Evolutionary conservation across 495 filamentous ascomycete genomes (phyloP).

Genomic region (Amorphotheca resinae): DNA sequence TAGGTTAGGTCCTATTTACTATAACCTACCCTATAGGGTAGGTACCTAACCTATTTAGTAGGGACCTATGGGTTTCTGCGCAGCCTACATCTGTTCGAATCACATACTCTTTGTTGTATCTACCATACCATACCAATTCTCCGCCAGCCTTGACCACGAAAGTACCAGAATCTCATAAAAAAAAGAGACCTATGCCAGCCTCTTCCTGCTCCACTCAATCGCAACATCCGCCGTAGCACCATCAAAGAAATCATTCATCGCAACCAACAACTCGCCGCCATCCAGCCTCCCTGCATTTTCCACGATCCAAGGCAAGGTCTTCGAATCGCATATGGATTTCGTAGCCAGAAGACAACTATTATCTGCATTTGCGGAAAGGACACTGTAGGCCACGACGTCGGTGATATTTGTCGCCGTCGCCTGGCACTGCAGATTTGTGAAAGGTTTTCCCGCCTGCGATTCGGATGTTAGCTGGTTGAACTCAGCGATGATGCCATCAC

Average conservation of each 20-base stretch:
- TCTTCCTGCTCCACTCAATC: constrained; percentile 29
- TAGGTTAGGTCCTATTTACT: no score
- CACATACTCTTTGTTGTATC: no score
- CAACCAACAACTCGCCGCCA: constrained; percentile 29
- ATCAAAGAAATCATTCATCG: constrained; percentile 46
- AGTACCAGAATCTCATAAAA: no score
- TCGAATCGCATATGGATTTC: constrained; percentile 36
- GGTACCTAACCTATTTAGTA: no score
- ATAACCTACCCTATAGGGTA: no score
- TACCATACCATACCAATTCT: no score
- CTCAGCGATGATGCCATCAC: constrained; percentile 32
- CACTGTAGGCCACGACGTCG: constrained; percentile 33
- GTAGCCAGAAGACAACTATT: constrained; percentile 35
- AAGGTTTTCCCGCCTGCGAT: constrained; percentile 27
- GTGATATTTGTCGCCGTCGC: constrained; percentile 39
- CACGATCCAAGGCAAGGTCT: constrained; percentile 37
- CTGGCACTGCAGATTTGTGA: constrained; percentile 41
- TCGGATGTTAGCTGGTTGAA: constrained; percentile 28
- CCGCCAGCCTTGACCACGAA: no score
- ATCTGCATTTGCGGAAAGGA: constrained; percentile 29
- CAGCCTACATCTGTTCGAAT: no score
- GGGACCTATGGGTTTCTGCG: no score
- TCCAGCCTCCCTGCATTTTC: constrained; percentile 28
- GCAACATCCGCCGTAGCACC: constrained; percentile 38
- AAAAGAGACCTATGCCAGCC: constrained; percentile 18